Evolutionary conservation across 1,284 basidiomycete species (phyloP).

Genomic region (Laetiporus sulphureus): DNA sequence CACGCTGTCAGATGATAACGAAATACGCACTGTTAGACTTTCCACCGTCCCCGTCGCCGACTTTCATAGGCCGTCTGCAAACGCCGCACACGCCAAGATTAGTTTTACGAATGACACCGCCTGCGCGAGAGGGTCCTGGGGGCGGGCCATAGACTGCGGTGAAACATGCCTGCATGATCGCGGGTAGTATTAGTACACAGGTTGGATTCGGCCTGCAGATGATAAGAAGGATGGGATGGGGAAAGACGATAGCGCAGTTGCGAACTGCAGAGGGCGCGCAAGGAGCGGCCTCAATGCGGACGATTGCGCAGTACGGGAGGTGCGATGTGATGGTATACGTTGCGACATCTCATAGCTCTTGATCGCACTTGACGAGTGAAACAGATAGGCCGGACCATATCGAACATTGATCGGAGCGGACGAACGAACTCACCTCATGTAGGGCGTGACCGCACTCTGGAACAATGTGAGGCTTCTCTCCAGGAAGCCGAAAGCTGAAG

Average conservation of each 20-base stretch:
- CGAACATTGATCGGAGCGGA: neutral
- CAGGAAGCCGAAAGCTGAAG: constrained; percentile 81
- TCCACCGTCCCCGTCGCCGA: constrained; percentile 74
- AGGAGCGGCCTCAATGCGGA: neutral
- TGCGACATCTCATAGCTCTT: no score
- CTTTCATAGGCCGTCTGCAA: constrained; percentile 91
- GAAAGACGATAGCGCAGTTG: neutral
- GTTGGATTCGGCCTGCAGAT: neutral
- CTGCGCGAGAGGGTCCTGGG: constrained; percentile 49
- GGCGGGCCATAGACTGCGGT: constrained; percentile 90
- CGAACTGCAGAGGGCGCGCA: neutral
- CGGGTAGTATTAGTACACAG: neutral
- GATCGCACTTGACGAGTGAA: no score
- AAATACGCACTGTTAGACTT: constrained; percentile 79
- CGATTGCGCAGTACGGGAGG: no score
- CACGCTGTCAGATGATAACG: neutral
- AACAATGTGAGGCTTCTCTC: constrained; percentile 95
- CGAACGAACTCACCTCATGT: constrained; percentile 64
- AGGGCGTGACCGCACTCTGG: constrained; percentile 97
- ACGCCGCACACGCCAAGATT: constrained; percentile 95
- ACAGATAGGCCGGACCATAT: no score
- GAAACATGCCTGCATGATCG: constrained; percentile 76
- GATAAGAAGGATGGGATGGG: neutral
- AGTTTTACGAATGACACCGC: constrained; percentile 54
- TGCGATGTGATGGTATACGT: no score